These are phyloP conservation scores for Climacium dendroides DNA, from an alignment of 225 moss, liverwort and hornwort genomes.

Conservation along the genomic window DNA sequence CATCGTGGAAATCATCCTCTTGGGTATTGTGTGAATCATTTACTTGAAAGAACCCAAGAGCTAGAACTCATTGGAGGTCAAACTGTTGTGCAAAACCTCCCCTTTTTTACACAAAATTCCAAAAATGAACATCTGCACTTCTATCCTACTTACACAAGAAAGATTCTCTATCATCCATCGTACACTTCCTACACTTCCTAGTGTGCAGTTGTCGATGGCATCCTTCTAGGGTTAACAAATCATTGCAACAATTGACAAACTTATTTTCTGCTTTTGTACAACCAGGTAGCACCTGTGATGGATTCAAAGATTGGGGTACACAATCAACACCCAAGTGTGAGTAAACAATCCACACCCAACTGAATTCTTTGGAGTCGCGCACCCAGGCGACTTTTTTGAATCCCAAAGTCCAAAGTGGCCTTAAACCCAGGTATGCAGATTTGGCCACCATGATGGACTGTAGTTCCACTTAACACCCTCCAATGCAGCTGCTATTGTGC, in stretches of 20 bases:
- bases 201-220: fast-evolving
- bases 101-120: neutral
- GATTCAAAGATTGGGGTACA: no score
- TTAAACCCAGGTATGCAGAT: no score
- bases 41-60: fast-evolving
- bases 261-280: neutral
- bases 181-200: fast-evolving
- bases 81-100: neutral
- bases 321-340: no score
- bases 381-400: no score
- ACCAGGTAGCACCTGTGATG: no score
- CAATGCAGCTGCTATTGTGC: neutral
- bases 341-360: no score
- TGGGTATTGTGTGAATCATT: neutral
- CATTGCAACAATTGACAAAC: neutral
- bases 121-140: neutral
- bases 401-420: no score
- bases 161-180: fast-evolving
- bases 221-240: neutral
- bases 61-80: neutral
- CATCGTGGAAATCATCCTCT: neutral
- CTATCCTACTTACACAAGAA: no score
- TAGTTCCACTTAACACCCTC: neutral
- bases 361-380: no score
- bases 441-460: neutral